These are phyloP conservation scores for Trichophyton verrucosum DNA, from an alignment of 2,329 filamentous ascomycete genomes.

Conservation along the genomic window DNA sequence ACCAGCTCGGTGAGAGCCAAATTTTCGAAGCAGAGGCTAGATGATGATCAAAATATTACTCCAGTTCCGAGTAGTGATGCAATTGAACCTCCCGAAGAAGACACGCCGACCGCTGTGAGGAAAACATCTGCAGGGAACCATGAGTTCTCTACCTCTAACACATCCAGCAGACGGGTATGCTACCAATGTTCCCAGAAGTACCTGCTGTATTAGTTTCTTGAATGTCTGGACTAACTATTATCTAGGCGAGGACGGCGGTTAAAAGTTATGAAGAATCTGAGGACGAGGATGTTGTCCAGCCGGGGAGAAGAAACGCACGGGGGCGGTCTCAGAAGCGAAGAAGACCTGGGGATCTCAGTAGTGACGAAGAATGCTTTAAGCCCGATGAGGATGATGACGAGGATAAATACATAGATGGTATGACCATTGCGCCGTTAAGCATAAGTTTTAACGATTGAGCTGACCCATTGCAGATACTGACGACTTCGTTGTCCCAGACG, in stretches of 20 bases:
- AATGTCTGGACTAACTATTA: background rate
- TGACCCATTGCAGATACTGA: constrained; percentile 48
- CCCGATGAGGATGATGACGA: constrained; percentile 43
- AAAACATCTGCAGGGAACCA: constrained; percentile 32
- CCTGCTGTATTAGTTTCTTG: background rate
- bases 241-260: constrained; percentile 47
- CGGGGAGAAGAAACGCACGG: constrained; percentile 39
- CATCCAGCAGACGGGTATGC: constrained; percentile 66
- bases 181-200: background rate
- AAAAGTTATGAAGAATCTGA: constrained; percentile 79
- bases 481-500: constrained; percentile 78
- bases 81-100: constrained; percentile 54
- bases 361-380: constrained; percentile 49
- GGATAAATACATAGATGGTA: constrained; percentile 40
- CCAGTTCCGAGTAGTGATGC: constrained; percentile 73
- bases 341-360: constrained; percentile 25
- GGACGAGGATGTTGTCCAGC: constrained; percentile 55
- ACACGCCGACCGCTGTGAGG: constrained; percentile 29
- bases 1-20: background rate
- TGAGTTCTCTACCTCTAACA: constrained; percentile 39
- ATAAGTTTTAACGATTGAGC: constrained; percentile 25
- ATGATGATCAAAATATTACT: constrained; percentile 42
- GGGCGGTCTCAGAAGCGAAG: constrained; percentile 44
- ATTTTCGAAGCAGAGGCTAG: background rate
- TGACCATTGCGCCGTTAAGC: constrained; percentile 16